Evolutionary conservation across 495 filamentous ascomycete species (phyloP), one percentile per base, ranked within the genome.

Genomic region (Trichoderma gamsii): DNA sequence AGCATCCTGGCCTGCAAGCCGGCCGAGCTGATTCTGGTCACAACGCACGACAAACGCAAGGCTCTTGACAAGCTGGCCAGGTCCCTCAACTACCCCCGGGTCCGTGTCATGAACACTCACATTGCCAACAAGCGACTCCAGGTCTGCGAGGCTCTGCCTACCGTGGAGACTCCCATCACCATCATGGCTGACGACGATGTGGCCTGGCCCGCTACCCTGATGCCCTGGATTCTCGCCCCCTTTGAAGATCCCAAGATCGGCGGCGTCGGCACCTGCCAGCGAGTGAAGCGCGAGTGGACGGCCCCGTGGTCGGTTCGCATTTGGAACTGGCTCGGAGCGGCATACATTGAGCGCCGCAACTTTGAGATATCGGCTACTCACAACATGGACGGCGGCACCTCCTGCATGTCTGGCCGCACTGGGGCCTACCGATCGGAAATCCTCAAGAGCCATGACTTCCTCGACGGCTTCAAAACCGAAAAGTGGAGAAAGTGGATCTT

Each of bases 151-250:
- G 91, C 90, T 2, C 89, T 96, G 63, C 90, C 91, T 25, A 84
- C 90, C 69, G 90, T 95, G 41, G 77, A 75, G 64, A 93, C 91
- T 0, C 75, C 84, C 15, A 89, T 95, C 71, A 93, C 89, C 15
- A 79, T 96, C 64, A 89, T 96, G 74, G 90, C 90, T 29, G 92
- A 96, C 74, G 92, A 95, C 78, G 92, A 96, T 75, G 92, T 96
- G 65, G 88, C 86, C 70, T 94, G 92, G 90, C 92, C 91, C 1
- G 76, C 78, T 3, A 90, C 86, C 5, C 84, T 93, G 51, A 83
- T 93, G 41, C 86, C 87, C 21, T 96, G 92, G 90, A 88, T 95
- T 63, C 80, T 96, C 68, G 92, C 92, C 0, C 90, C 92, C 0
- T 93, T 96, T 69, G 91, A 95, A 72, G 86, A 93, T 71, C 81